These are phyloP conservation scores for Vaccinium myrtillus DNA, from an alignment of 148 eudicot genomes.

Conservation along the genomic window DNA sequence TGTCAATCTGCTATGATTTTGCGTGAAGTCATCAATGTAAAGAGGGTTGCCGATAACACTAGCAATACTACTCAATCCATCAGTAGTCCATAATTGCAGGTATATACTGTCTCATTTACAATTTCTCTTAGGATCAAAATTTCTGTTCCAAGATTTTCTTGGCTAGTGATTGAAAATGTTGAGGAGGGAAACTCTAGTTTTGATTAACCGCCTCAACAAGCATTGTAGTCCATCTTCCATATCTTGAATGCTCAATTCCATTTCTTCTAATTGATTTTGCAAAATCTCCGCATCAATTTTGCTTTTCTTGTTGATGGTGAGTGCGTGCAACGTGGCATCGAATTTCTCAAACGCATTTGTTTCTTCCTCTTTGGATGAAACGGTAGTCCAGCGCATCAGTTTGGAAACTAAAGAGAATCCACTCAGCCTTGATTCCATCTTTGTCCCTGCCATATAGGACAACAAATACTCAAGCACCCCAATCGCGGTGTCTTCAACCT, in stretches of 20 bases:
- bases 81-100: no score
- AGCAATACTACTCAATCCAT: no score
- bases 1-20: no score
- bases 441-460: slow-evolving; percentile 15
- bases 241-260: slow-evolving; percentile 19
- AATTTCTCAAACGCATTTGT: slow-evolving; percentile 9
- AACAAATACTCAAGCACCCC: slow-evolving; percentile 21
- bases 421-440: background rate
- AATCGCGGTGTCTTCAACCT: slow-evolving; percentile 25
- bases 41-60: no score
- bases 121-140: no score
- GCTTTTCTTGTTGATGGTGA: slow-evolving; percentile 12
- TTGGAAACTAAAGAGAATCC: background rate
- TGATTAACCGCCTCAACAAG: slow-evolving; percentile 28
- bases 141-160: background rate
- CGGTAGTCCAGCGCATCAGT: no score
- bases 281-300: slow-evolving; percentile 1
- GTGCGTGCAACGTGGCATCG: slow-evolving; percentile 7
- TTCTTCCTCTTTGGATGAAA: no score
- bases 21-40: no score
- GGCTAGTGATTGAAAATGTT: slow-evolving; percentile 24
- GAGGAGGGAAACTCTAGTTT: slow-evolving; percentile 30
- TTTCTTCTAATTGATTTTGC: slow-evolving; percentile 14
- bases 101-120: background rate
- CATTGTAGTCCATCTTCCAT: slow-evolving; percentile 25